A percentile compares a stretch with the other conserved stretches of the same genome.
phyloP scores from a whole-genome alignment of 2,329 filamentous ascomycete genomes.

The Scopulariopsis brevicaulis region DNA sequence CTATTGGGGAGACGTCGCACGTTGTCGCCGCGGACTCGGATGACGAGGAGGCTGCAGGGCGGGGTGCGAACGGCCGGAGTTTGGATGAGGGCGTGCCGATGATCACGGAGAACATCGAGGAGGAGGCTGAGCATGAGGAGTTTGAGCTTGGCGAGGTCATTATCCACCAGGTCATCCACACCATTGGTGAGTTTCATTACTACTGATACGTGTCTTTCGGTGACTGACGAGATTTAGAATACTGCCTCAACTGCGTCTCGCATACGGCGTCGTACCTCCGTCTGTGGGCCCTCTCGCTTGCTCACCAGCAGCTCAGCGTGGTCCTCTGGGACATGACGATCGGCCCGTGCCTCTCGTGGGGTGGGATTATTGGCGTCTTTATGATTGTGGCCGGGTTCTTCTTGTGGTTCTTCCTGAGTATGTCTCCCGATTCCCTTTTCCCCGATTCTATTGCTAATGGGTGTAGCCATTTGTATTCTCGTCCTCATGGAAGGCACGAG shows the following conservation, averaged over 20 bases:
- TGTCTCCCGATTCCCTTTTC: conserved; percentile 10
- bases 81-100: conserved; percentile 61
- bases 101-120: conserved; percentile 70
- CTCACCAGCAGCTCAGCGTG: conserved; percentile 92
- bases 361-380: conserved; percentile 60
- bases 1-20: conserved; percentile 77
- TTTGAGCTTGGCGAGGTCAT: conserved; percentile 96
- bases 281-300: conserved; percentile 93
- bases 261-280: conserved; percentile 98
- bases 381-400: conserved; percentile 75
- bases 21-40: conserved; percentile 88
- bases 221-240: conserved; percentile 45
- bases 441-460: neutral
- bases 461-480: conserved; percentile 44
- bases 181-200: conserved; percentile 62
- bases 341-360: conserved; percentile 57
- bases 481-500: conserved; percentile 95
- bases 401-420: conserved; percentile 78
- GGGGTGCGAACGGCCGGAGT: conserved; percentile 31
- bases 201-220: conserved; percentile 15
- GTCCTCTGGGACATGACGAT: conserved; percentile 97
- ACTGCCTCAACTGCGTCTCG: conserved; percentile 97
- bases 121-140: conserved; percentile 68
- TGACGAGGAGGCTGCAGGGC: conserved; percentile 45
- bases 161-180: conserved; percentile 99